Conservation (phyloP, 345 rosid genomes). For the Anastatica hierochuntica region DNA sequence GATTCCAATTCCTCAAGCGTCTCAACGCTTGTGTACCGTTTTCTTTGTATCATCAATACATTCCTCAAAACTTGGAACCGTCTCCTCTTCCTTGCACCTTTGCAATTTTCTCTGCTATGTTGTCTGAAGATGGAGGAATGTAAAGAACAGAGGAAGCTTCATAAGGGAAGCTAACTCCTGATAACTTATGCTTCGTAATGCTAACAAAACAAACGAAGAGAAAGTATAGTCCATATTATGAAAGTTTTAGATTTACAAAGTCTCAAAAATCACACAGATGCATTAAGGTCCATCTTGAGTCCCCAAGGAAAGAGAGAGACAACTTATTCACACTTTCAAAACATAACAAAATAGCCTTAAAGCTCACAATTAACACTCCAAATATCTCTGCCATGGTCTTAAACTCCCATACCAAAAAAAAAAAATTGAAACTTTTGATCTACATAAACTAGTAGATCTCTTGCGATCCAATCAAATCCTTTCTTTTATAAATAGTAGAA, state of each 20-base stretch:
- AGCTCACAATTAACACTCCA: background rate
- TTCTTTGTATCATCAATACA: slow-evolving; percentile 51
- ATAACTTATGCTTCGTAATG: slow-evolving; percentile 37
- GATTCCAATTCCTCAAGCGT: slow-evolving; percentile 74
- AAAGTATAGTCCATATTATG: too few relatives aligned
- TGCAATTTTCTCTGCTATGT: slow-evolving; percentile 52
- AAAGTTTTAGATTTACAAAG: too few relatives aligned
- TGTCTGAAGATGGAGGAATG: slow-evolving; percentile 46
- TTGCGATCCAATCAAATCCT: too few relatives aligned
- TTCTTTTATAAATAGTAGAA: too few relatives aligned
- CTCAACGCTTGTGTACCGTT: slow-evolving; percentile 81
- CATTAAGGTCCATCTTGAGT: background rate
- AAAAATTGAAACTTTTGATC: too few relatives aligned
- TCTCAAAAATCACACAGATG: too few relatives aligned
- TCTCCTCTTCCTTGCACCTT: slow-evolving; percentile 50
- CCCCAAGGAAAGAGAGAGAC: background rate
- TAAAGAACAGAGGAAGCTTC: slow-evolving; percentile 51
- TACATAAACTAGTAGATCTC: too few relatives aligned
- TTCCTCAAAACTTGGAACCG: slow-evolving; percentile 32
- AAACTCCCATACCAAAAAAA: too few relatives aligned
- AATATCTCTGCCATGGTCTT: background rate
- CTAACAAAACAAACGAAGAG: slow-evolving; percentile 20
- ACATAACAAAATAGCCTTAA: background rate
- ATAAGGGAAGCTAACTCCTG: slow-evolving; percentile 65
- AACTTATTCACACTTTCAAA: background rate